Base-by-base conservation (phyloP, 176 grass and related monocot genomes). In the Ensete glaucum region DNA sequence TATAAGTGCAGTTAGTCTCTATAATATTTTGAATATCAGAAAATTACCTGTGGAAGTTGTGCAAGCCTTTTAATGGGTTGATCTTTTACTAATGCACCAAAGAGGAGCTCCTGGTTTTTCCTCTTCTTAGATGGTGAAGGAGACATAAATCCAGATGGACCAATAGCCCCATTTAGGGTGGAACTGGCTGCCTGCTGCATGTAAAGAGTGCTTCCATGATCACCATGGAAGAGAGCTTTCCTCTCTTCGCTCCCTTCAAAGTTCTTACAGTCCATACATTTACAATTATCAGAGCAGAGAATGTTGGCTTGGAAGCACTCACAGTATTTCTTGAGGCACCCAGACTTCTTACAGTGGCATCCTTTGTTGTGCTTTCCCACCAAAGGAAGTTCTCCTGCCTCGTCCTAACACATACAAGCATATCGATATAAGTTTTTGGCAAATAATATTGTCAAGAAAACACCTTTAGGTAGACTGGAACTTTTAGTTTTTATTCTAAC, bases 241-340 rank as follows among this genome's bases (percentile, higher is more conserved):
- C 95, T 88, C 76, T 94, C 95, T 80, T 94, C 95, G 50, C 86
- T 91, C 20, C 88, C 91, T 54, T 99, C 95, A 59, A 87, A 94
- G 71, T 99, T 99, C 79, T 94, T 94, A 85, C 95, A 99, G 82
- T 99, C 95, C 84, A 94, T 85, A 67, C 95, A 99, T 66, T 99
- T 99, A 82, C 95, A 99, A 81, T 99, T 99, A 63, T 99, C 91
- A 50, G 95, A 99, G 76, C 95, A 99, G 54, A 94, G 95, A 76
- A 99, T 94, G 75, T 91, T 91, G 73, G 95, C 95, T 82, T 99
- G 95, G 70, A 99, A 99, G 78, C 95, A 99, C 53, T 99, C 95
- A 22, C 95, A 99, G 55, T 99, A 99, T 78, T 94, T 99, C 86
- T 99, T 99, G 56, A 99, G 86, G 82, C 95, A 99, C 43, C 95